phyloP scores from a whole-genome alignment of 2,329 filamentous ascomycete genomes.

The Sporothrix pseudoabietina region DNA sequence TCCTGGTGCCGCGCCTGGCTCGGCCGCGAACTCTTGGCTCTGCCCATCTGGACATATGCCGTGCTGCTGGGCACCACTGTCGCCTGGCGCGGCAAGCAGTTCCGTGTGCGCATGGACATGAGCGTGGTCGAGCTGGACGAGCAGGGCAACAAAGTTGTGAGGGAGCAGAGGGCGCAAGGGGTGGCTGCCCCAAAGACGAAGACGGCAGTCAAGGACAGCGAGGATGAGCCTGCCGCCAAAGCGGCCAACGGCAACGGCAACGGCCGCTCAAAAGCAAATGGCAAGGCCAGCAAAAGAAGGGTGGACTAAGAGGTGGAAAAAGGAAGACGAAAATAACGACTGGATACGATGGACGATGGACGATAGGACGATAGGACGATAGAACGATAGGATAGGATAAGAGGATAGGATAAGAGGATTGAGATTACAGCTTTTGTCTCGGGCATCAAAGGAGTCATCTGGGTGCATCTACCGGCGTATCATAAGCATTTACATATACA shows the following conservation, averaged over 20 bases:
- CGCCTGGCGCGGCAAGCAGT: slow-evolving; percentile 80
- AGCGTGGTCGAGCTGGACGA: slow-evolving; percentile 58
- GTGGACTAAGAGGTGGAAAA: not conserved
- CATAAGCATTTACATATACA: not conserved
- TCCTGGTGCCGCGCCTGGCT: slow-evolving; percentile 84
- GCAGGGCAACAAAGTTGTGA: not conserved
- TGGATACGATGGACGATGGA: not conserved
- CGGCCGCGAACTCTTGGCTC: slow-evolving; percentile 75
- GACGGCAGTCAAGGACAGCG: not conserved
- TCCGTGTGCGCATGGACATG: slow-evolving; percentile 82
- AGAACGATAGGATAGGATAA: too few relatives aligned
- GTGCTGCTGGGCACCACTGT: slow-evolving; percentile 87
- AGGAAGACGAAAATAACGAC: not conserved
- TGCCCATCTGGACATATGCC: slow-evolving; percentile 89
- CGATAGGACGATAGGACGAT: not conserved
- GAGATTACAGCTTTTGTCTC: not conserved
- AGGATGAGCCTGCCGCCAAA: not conserved
- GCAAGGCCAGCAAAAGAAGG: not conserved
- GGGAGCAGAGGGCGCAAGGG: not conserved
- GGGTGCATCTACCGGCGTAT: not conserved
- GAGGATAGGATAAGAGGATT: too few relatives aligned
- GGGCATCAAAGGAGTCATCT: not conserved
- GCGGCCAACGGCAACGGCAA: not conserved
- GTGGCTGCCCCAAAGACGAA: not conserved
- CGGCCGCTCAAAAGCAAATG: not conserved